Evolutionary conservation across 2,329 filamentous ascomycete species (phyloP), one percentile per base, ranked within the genome.

Genomic region (Hyphodiscus sp.): DNA sequence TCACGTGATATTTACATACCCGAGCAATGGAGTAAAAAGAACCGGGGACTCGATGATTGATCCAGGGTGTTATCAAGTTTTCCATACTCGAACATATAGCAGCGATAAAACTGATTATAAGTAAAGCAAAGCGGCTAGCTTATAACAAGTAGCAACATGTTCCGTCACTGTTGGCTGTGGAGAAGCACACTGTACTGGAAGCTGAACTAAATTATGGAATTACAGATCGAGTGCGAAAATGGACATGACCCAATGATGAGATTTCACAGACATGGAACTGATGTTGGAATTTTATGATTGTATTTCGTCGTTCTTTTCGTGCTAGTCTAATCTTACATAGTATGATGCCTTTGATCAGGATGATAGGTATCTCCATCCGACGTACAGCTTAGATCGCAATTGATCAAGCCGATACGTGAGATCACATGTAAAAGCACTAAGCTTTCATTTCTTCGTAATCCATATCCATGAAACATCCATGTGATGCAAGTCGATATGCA

Each of bases 401-500:
- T 26, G 23, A 26, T 26, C 23, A 26, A 26, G 23, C 23, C 23
- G 23, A 26, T 26, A 38, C 16, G 4, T 38, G 33, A 15, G 33
- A 38, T 38, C 33, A 38, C 4, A 38, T 13, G 33, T 6, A 38
- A 38, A 38, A n/a, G 11, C 33, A 38, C 4, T 10, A 26, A 38
- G 33, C 33, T 38, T 38, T 13, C 33, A 38, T 38, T 15, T 38
- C 33, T 38, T n/a, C 33, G 16, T 15, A 38, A n/a, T 15, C 16
- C 16, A 38, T 4, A 38, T 38, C 33, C 33, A n/a, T 38, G 33
- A 38, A 38, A 15, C 11, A 38, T 38, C 33, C 11, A 2, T 38
- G 33, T 38, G 16, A 5, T 38, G 19, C 43, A 20, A 45, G 19
- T 45, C 43, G 49, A 33, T 20, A 53, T 38, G 49, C 46, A 54